Base-by-base conservation (phyloP, 768 basidiomycete species). In the Agrocybe pediades region DNA sequence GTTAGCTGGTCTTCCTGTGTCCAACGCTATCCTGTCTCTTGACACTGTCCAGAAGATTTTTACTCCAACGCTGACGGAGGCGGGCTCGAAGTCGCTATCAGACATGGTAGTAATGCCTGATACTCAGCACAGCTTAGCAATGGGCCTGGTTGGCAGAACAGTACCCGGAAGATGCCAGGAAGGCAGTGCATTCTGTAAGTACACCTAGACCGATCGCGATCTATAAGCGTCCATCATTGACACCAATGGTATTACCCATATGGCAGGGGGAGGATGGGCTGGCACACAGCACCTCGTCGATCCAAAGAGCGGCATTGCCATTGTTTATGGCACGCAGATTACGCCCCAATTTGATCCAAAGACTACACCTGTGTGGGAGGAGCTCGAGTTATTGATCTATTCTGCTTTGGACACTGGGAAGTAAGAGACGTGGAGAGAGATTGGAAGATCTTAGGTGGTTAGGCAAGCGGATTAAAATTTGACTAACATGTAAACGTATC, bases 241-340 rank as follows among this genome's bases (percentile, higher is more conserved):
- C 24, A n/a, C n/a, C n/a, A n/a, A n/a, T n/a, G n/a, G n/a, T n/a
- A n/a, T n/a, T n/a, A n/a, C n/a, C n/a, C n/a, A n/a, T n/a, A n/a
- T n/a, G n/a, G 2, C 25, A 70, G 70, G 70, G 70, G 55, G 25
- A 16, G 71, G 71, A 13, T 71, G 63, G 62, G 65, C 68, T 26
- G 64, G 64, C 19, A 68, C 69, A 1, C 60, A 56, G 21, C 61
- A 64, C 51, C 65, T 71, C 42, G 58, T 72, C 23, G 72, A 74
- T 54, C 70, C 68, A 15, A 63, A 54, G 0, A 67, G 63, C 7
- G 71, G 71, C 1, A 62, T 74, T 13, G 70, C 69, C 0, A 60
- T 15, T 23, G 62, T 65, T 16, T 61, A 65, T 19, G 63, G 59
- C 0, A 54, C 49, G 0, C 66, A 68, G 30, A 25, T 63, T 26